A percentile compares a stretch with the other conserved stretches of the same genome.
phyloP scores from a whole-genome alignment of 2,329 filamentous ascomycete genomes.

The Aspergillus sp. region DNA sequence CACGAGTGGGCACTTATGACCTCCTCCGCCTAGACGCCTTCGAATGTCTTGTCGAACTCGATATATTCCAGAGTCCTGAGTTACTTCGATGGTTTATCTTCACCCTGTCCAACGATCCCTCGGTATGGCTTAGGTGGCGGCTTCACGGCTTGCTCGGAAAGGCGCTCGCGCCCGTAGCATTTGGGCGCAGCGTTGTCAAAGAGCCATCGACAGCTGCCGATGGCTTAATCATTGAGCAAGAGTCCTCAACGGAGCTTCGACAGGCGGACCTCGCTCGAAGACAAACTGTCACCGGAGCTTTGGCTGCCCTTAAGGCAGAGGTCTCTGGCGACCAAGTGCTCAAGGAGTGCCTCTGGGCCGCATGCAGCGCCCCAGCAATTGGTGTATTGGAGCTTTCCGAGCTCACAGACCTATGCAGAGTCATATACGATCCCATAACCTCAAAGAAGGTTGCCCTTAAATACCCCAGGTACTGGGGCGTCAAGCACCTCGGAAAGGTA shows the following conservation, averaged over 20 bases:
- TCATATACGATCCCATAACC: slow-evolving; percentile 56
- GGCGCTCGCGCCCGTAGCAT: slow-evolving; percentile 58
- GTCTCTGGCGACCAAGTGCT: slow-evolving; percentile 51
- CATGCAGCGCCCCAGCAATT: slow-evolving; percentile 52
- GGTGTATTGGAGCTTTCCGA: slow-evolving; percentile 56
- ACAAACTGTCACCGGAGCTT: slow-evolving; percentile 58
- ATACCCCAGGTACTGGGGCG: slow-evolving; percentile 59
- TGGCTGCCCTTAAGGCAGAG: slow-evolving; percentile 56
- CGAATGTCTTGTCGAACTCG: slow-evolving; percentile 56
- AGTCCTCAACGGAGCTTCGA: slow-evolving; percentile 51
- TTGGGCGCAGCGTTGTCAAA: slow-evolving; percentile 48
- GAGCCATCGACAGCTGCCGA: slow-evolving; percentile 34
- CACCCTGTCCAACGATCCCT: slow-evolving; percentile 57
- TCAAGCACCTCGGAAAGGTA: slow-evolving; percentile 54
- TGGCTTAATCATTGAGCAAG: slow-evolving; percentile 59
- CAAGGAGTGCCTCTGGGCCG: slow-evolving; percentile 56
- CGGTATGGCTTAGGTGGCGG: slow-evolving; percentile 56
- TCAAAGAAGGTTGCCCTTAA: slow-evolving; percentile 51
- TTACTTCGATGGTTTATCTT: slow-evolving; percentile 59
- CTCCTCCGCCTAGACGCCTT: slow-evolving; percentile 61
- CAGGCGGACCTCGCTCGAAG: slow-evolving; percentile 55
- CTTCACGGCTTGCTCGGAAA: slow-evolving; percentile 55
- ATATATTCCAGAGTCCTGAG: slow-evolving; percentile 51
- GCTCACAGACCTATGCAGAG: slow-evolving; percentile 57
- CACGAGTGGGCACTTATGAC: slow-evolving; percentile 58